A percentile compares a stretch with the other conserved stretches of the same genome.
Conservation (phyloP, 2,329 filamentous ascomycete genomes). For the Pseudocercospora pini-densiflorae region DNA sequence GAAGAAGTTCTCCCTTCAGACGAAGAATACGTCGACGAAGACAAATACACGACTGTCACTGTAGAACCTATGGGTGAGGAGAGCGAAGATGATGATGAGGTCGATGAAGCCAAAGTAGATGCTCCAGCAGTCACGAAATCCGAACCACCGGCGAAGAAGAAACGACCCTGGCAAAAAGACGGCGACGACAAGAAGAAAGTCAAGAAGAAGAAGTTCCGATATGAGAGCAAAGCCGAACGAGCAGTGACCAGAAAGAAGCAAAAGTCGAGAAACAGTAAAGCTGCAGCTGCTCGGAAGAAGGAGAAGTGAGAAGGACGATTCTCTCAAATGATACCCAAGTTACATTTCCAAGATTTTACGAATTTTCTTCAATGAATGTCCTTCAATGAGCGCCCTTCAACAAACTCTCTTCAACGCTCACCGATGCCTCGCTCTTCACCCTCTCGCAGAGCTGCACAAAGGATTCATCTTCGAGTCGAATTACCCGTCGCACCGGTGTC, state of each 20-base stretch:
- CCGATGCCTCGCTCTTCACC: not conserved
- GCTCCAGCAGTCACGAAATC: slow-evolving; percentile 31
- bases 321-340: no score
- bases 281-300: slow-evolving; percentile 55
- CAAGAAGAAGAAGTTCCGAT: slow-evolving; percentile 90
- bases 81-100: slow-evolving; percentile 51
- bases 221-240: slow-evolving; percentile 86
- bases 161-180: slow-evolving; percentile 57
- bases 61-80: slow-evolving; percentile 77
- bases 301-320: not conserved
- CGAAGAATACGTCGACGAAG: slow-evolving; percentile 95
- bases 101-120: slow-evolving; percentile 30
- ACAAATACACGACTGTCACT: slow-evolving; percentile 92
- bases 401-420: not conserved
- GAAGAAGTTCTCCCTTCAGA: slow-evolving; percentile 52
- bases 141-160: slow-evolving; percentile 38
- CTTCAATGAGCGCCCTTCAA: no score
- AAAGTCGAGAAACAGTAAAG: slow-evolving; percentile 70
- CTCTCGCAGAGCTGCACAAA: not conserved
- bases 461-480: not conserved
- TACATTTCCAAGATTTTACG: no score
- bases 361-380: no score
- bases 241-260: slow-evolving; percentile 65
- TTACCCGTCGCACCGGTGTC: not conserved
- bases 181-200: slow-evolving; percentile 55